Percentiles rank a stretch among this genome's conserved stretches.
Conservation (phyloP, 305 asterid species). For the Solanum hybrid region DNA sequence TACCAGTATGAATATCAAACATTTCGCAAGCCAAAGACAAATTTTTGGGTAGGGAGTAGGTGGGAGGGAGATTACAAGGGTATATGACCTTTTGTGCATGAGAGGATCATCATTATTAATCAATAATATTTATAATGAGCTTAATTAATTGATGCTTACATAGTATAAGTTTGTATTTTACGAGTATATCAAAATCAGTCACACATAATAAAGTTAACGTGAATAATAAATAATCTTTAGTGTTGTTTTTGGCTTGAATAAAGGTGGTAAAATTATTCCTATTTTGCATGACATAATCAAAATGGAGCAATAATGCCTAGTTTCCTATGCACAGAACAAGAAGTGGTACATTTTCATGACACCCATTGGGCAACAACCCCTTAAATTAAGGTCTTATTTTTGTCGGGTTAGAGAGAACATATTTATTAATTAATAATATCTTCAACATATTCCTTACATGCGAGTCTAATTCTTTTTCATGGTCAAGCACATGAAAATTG, state of each 20-base stretch:
- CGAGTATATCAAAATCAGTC: neutral
- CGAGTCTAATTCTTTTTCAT: no score
- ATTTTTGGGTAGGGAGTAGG: neutral
- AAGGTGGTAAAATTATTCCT: neutral
- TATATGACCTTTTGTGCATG: neutral
- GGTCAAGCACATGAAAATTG: no score
- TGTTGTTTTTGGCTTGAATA: neutral
- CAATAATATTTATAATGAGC: neutral
- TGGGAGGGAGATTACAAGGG: neutral
- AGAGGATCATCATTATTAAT: neutral
- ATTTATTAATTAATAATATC: no score
- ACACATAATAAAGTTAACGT: neutral
- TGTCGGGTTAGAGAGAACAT: neutral
- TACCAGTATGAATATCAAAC: accelerated
- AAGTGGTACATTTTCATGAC: neutral
- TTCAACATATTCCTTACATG: no score
- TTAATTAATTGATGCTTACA: neutral
- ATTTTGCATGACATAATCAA: neutral
- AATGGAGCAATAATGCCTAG: neutral
- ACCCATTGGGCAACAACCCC: neutral
- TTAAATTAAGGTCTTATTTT: neutral
- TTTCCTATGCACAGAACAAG: neutral
- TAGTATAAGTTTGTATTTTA: neutral
- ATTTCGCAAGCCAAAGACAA: no score
- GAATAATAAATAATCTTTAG: neutral